A percentile compares a stretch with the other conserved stretches of the same genome.
Evolutionary conservation across 495 filamentous ascomycete genomes (phyloP).

Genomic region (Penicillium daleae): DNA sequence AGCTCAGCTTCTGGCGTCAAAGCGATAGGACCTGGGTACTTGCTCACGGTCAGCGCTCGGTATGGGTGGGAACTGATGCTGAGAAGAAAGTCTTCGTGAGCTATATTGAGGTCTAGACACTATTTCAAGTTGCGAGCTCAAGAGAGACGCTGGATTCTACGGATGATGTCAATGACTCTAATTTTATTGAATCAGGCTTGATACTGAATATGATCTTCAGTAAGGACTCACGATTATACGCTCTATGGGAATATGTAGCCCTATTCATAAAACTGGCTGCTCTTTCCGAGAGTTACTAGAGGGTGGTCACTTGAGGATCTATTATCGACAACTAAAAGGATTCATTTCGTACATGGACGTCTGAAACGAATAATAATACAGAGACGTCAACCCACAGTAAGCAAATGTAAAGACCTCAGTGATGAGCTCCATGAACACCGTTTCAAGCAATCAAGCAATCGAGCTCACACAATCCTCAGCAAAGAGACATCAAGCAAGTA

Average conservation of each 20-base stretch:
- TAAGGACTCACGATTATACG: not conserved
- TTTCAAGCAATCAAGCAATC: not conserved
- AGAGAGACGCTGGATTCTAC: not conserved
- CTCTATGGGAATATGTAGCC: not conserved
- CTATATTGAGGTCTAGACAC: too few species aligned
- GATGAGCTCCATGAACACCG: not conserved
- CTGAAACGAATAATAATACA: not conserved
- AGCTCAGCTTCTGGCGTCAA: conserved; percentile 4
- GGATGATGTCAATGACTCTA: not conserved
- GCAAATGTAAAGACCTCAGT: not conserved
- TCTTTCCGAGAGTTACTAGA: not conserved
- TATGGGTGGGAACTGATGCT: conserved; percentile 4
- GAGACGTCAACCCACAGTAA: not conserved
- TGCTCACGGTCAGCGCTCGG: not conserved
- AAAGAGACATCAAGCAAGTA: not conserved
- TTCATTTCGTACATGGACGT: not conserved
- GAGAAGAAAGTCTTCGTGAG: not conserved
- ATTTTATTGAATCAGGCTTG: not conserved
- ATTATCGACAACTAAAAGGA: not conserved
- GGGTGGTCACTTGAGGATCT: not conserved
- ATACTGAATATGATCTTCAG: not conserved
- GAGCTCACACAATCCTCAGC: not conserved
- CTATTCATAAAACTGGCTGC: not conserved
- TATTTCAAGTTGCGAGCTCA: not conserved
- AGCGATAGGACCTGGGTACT: not conserved